phyloP scores from a whole-genome alignment of 768 basidiomycete species.

The Boletus tylopilopsis region DNA sequence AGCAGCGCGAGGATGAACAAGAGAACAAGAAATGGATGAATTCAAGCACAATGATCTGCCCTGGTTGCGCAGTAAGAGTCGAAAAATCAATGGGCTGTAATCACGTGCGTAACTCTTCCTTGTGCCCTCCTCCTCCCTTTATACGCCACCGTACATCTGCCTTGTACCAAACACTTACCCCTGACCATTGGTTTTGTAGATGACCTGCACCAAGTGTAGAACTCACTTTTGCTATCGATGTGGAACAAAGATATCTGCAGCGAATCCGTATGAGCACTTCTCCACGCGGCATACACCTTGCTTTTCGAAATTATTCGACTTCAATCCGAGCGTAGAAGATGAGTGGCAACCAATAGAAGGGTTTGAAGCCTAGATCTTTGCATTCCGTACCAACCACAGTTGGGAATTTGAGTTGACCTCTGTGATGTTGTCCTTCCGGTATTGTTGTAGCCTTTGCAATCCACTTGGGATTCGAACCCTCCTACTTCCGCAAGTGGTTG shows the following conservation, averaged over 20 bases:
- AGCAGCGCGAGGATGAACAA: conserved; percentile 65
- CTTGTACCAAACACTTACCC: background rate
- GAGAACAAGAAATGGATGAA: conserved; percentile 74
- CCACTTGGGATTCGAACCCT: no score
- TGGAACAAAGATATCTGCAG: conserved; percentile 45
- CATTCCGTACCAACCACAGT: no score
- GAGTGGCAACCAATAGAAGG: conserved; percentile 49
- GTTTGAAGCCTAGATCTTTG: no score
- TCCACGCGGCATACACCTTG: conserved; percentile 49
- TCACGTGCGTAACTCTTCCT: conserved; percentile 54
- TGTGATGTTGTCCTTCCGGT: no score
- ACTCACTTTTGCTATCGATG: conserved; percentile 85
- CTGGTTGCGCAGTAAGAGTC: conserved; percentile 68
- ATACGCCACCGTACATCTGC: background rate
- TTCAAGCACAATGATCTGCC: conserved; percentile 63
- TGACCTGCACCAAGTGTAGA: conserved; percentile 72
- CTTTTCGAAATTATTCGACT: conserved; percentile 67
- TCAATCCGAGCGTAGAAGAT: conserved; percentile 32
- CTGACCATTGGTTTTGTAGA: conserved; percentile 38
- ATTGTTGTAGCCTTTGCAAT: no score
- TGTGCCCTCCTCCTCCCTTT: background rate
- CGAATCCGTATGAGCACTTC: conserved; percentile 68
- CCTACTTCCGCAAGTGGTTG: no score
- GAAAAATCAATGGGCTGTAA: conserved; percentile 83
- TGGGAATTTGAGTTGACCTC: no score